Conservation (phyloP, 352 stramenopile genomes). For the Pythium phragmiticola region DNA sequence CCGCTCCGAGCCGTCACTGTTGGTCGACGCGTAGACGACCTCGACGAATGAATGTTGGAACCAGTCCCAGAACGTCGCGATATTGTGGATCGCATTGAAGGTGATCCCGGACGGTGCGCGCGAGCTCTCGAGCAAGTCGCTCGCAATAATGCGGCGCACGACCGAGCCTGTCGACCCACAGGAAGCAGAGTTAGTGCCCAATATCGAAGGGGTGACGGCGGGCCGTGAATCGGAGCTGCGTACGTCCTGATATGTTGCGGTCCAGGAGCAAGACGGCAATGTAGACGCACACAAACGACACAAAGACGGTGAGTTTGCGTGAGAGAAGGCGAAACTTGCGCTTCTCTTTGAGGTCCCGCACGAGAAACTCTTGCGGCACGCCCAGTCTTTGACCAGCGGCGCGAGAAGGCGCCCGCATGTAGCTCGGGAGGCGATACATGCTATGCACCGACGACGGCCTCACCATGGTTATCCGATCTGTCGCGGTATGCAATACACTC, state of each 20-base stretch:
- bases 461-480: background rate
- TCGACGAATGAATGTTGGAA: constrained; percentile 58
- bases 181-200: background rate
- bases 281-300: constrained; percentile 68
- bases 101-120: constrained; percentile 33
- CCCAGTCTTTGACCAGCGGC: constrained; percentile 18
- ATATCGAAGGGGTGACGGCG: background rate
- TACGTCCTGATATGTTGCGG: constrained; percentile 71
- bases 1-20: constrained; percentile 25
- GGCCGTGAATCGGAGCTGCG: constrained; percentile 11
- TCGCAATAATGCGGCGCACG: constrained; percentile 56
- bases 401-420: constrained; percentile 29
- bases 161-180: constrained; percentile 36
- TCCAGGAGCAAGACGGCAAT: constrained; percentile 57
- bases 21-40: constrained; percentile 40
- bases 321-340: constrained; percentile 66
- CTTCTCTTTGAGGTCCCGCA: constrained; percentile 66
- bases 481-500: background rate
- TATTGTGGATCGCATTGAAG: constrained; percentile 43
- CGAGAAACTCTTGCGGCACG: constrained; percentile 53
- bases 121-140: constrained; percentile 44
- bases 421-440: constrained; percentile 52
- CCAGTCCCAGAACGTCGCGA: constrained; percentile 55
- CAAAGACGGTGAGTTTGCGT: constrained; percentile 60
- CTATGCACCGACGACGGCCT: constrained; percentile 14